These are phyloP conservation scores for Telfairia occidentalis DNA, from an alignment of 331 rosid species.

Conservation along the genomic window DNA sequence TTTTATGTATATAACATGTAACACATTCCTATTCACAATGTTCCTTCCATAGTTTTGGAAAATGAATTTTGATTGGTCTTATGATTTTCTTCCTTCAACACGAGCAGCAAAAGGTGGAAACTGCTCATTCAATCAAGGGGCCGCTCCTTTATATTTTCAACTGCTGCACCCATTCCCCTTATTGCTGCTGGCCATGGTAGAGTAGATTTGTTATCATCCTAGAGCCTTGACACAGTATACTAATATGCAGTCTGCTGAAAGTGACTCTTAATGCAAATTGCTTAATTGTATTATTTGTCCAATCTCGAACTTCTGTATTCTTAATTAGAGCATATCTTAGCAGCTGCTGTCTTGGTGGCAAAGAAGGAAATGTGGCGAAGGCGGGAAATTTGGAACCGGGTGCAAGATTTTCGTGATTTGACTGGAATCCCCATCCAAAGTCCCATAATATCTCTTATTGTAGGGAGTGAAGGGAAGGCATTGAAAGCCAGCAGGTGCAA, in stretches of 20 bases:
- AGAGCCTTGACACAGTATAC: not conserved
- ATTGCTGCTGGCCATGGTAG: constrained; percentile 86
- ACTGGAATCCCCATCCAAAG: constrained; percentile 82
- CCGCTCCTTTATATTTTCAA: constrained; percentile 82
- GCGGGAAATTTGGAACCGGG: constrained; percentile 59
- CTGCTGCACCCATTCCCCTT: constrained; percentile 70
- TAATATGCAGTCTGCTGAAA: not conserved
- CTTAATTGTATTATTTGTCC: not conserved
- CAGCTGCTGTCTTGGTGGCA: constrained; percentile 83
- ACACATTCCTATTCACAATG: not conserved
- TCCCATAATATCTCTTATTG: constrained; percentile 73
- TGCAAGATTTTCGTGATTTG: constrained; percentile 57
- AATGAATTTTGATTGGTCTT: constrained; percentile 11
- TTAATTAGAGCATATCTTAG: constrained; percentile 16
- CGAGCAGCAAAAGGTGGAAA: constrained; percentile 78
- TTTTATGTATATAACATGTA: not conserved
- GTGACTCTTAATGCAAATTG: not conserved
- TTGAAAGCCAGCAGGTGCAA: constrained; percentile 80
- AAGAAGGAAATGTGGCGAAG: constrained; percentile 78
- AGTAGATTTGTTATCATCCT: not conserved
- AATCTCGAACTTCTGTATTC: not conserved
- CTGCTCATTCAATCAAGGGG: constrained; percentile 87
- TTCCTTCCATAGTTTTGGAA: not conserved
- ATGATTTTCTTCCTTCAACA: constrained; percentile 20
- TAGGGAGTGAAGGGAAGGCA: constrained; percentile 84